Evolutionary conservation across 768 basidiomycete genomes (phyloP).

Genomic region (Dioszegia hungarica): DNA sequence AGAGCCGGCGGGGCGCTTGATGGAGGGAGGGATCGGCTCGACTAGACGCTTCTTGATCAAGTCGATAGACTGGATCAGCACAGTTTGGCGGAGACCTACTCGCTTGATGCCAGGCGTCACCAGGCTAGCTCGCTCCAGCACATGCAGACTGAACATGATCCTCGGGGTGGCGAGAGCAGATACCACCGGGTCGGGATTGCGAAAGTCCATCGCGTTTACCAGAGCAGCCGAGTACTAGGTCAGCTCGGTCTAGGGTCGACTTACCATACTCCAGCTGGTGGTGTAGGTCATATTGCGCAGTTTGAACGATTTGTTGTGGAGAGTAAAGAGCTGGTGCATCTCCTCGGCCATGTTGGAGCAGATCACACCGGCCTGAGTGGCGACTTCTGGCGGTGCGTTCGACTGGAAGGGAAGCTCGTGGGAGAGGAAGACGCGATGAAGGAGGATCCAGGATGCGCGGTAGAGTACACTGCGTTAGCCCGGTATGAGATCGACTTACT

Average conservation of each 20-base stretch:
- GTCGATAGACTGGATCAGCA: conserved; percentile 14
- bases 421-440: conserved; percentile 22
- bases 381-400: neutral
- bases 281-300: conserved; percentile 24
- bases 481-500: conserved; percentile 11
- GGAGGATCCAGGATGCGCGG: conserved; percentile 21
- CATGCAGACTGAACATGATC: conserved; percentile 14
- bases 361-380: neutral
- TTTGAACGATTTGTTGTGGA: conserved; percentile 19
- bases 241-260: neutral
- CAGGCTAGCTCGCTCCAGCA: conserved; percentile 15
- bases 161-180: conserved; percentile 11
- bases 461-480: conserved; percentile 20
- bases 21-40: neutral
- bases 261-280: conserved; percentile 20
- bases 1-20: conserved; percentile 5
- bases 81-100: conserved; percentile 2
- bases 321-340: conserved; percentile 17
- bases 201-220: conserved; percentile 26
- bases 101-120: conserved; percentile 16
- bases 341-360: conserved; percentile 21
- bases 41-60: conserved; percentile 21
- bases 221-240: conserved; percentile 22
- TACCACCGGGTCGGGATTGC: conserved; percentile 2
- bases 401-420: conserved; percentile 10